Conservation (phyloP, 1,139 yeast species). For the Yamadazyma diddensiae region DNA sequence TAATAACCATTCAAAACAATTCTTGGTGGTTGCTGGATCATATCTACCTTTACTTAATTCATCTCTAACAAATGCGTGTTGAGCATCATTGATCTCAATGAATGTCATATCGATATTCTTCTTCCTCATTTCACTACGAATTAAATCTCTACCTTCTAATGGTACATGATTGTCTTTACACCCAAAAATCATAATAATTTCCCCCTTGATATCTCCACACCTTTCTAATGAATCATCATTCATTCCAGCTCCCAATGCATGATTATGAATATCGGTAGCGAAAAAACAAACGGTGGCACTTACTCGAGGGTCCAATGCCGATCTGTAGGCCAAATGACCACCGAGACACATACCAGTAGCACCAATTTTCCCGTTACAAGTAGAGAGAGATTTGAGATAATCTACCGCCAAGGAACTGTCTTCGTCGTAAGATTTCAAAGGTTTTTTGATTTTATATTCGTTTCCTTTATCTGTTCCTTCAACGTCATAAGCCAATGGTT, state of each 20-base stretch:
- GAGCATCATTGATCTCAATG: conserved; percentile 71
- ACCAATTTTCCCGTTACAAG: conserved; percentile 73
- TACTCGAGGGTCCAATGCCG: conserved; percentile 64
- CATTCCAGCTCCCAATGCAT: conserved; percentile 59
- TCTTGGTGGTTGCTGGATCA: conserved; percentile 70
- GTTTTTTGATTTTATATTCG: conserved; percentile 62
- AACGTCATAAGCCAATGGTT: conserved; percentile 65
- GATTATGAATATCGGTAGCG: conserved; percentile 76
- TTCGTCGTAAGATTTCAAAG: conserved; percentile 71
- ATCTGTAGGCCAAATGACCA: conserved; percentile 77
- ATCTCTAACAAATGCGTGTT: conserved; percentile 81
- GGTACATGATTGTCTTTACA: conserved; percentile 81
- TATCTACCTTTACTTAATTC: conserved; percentile 76
- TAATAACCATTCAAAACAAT: conserved; percentile 63
- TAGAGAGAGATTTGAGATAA: conserved; percentile 52
- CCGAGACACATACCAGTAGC: conserved; percentile 89
- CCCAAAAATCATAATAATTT: conserved; percentile 69
- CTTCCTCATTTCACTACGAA: conserved; percentile 60
- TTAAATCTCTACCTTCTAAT: conserved; percentile 71
- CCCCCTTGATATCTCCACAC: conserved; percentile 53
- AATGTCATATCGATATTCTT: conserved; percentile 64
- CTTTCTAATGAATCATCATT: conserved; percentile 65
- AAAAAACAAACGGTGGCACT: conserved; percentile 73
- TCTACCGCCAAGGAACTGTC: conserved; percentile 66
- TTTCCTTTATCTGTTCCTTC: conserved; percentile 80